Evolutionary conservation across 495 filamentous ascomycete genomes (phyloP).

Genomic region (Xylaria palmicola): DNA sequence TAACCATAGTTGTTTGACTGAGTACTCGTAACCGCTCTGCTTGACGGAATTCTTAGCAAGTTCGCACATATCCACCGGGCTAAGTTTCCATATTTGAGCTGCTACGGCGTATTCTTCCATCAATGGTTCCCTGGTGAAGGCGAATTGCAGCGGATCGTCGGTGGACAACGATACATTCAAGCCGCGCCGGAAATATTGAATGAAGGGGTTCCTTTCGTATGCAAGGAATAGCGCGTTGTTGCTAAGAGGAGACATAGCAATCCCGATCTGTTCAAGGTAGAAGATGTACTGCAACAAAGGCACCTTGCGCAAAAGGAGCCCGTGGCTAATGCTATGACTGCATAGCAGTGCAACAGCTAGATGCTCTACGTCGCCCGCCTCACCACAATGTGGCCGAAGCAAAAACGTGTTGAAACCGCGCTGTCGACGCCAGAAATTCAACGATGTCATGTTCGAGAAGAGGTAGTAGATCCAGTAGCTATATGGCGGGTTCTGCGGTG

Average conservation of each 20-base stretch:
- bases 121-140: slow-evolving; percentile 95
- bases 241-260: slow-evolving; percentile 97
- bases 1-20: slow-evolving; percentile 87
- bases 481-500: slow-evolving; percentile 94
- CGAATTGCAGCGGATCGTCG: slow-evolving; percentile 96
- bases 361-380: slow-evolving; percentile 96
- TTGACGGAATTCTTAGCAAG: slow-evolving; percentile 91
- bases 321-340: slow-evolving; percentile 97
- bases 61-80: slow-evolving; percentile 98
- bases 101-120: slow-evolving; percentile 98
- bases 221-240: slow-evolving; percentile 97
- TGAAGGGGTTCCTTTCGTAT: slow-evolving; percentile 95
- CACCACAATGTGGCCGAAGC: slow-evolving; percentile 90
- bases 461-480: slow-evolving; percentile 99
- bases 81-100: slow-evolving; percentile 97
- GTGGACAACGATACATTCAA: slow-evolving; percentile 95
- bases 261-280: slow-evolving; percentile 96
- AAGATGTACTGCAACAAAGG: slow-evolving; percentile 95
- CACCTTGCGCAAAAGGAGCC: slow-evolving; percentile 88
- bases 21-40: slow-evolving; percentile 90
- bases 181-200: slow-evolving; percentile 90
- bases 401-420: slow-evolving; percentile 95
- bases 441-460: slow-evolving; percentile 87
- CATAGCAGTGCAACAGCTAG: slow-evolving; percentile 87
- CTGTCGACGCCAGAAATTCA: slow-evolving; percentile 87